Evolutionary conservation across 345 rosid genomes (phyloP).

Genomic region (Euphorbia tirucalli): DNA sequence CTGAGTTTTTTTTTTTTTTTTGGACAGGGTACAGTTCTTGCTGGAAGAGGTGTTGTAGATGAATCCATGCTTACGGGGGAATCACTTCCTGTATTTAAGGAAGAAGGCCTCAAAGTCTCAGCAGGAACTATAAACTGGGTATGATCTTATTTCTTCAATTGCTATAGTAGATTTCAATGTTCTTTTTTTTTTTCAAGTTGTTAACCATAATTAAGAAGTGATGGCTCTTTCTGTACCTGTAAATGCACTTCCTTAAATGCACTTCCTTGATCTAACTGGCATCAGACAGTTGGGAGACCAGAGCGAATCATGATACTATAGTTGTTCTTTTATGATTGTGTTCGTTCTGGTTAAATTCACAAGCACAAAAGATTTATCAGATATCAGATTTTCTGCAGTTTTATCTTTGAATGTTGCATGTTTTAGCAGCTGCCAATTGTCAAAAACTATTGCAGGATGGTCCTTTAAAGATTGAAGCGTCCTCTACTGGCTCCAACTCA

Average conservation of each 20-base stretch:
- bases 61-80: constrained; percentile 99
- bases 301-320: constrained; percentile 1
- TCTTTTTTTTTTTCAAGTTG: constrained; percentile 1
- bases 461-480: constrained; percentile 79
- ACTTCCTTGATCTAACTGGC: constrained; percentile 1
- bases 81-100: constrained; percentile 90
- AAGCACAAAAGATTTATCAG: background rate
- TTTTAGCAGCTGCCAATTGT: constrained; percentile 6
- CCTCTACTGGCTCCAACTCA: constrained; percentile 83
- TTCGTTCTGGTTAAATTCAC: constrained; percentile 1
- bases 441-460: constrained; percentile 70
- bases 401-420: background rate
- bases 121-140: constrained; percentile 98
- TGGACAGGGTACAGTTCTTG: constrained; percentile 73
- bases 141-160: constrained; percentile 24
- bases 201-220: constrained; percentile 6
- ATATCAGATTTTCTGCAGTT: constrained; percentile 7
- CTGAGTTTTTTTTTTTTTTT: constrained; percentile 21
- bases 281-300: constrained; percentile 7
- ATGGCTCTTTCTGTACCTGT: background rate
- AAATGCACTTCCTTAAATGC: too few species aligned
- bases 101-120: constrained; percentile 65
- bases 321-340: constrained; percentile 1
- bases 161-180: constrained; percentile 2
- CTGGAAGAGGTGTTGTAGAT: constrained; percentile 95